A percentile compares a stretch with the other conserved stretches of the same genome.
Conservation (phyloP, 306 rosid genomes). For the Sesbania bispinosa region DNA sequence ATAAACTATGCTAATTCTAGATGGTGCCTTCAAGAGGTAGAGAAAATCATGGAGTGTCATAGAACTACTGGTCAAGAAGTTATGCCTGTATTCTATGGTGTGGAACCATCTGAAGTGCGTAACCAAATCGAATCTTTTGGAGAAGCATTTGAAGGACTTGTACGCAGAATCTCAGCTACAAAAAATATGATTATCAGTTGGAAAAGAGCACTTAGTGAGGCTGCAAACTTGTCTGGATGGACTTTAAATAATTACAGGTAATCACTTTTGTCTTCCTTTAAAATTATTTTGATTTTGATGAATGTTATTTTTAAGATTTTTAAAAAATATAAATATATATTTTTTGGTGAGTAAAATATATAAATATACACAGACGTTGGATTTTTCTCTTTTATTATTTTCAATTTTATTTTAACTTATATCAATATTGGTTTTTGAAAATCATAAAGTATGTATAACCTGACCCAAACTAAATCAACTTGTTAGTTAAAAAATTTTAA, state of each 20-base stretch:
- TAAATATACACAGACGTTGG: too few relatives aligned
- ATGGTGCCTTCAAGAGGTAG: background rate
- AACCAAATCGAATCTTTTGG: background rate
- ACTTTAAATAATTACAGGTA: background rate
- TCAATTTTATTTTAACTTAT: too few relatives aligned
- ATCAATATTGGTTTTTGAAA: too few relatives aligned
- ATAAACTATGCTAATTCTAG: background rate
- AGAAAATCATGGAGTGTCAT: background rate
- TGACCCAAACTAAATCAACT: too few relatives aligned
- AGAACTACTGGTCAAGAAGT: background rate
- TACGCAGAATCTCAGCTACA: background rate
- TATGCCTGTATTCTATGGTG: background rate
- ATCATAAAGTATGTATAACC: too few relatives aligned
- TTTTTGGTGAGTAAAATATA: too few relatives aligned
- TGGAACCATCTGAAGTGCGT: background rate
- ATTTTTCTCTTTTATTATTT: too few relatives aligned
- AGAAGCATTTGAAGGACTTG: background rate
- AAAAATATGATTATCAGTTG: background rate
- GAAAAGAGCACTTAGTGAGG: background rate
- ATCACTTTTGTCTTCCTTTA: background rate
- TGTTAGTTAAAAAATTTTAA: too few relatives aligned
- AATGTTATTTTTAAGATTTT: too few relatives aligned
- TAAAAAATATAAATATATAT: too few relatives aligned
- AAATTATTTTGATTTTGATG: too few relatives aligned
- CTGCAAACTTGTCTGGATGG: too few relatives aligned